Percentiles rank a stretch among this genome's conserved stretches.
Evolutionary conservation across 139 green algal species (phyloP).

Genomic region (Picochlorum sp.): DNA sequence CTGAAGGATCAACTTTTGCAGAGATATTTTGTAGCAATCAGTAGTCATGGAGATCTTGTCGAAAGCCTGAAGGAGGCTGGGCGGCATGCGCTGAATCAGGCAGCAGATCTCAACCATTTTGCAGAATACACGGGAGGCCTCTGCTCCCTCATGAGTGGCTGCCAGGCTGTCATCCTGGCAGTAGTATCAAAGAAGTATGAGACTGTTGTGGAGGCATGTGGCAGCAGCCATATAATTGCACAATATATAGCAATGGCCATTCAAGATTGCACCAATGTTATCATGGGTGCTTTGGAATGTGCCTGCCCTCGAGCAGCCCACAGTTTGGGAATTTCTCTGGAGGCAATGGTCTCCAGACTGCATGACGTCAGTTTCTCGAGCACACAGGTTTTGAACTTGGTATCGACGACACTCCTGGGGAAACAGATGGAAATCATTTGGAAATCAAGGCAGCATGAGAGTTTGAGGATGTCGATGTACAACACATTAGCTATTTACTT

Average conservation of each 20-base stretch:
- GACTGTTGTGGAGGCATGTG: constrained; percentile 13
- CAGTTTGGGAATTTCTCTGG: not conserved
- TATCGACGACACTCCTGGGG: not conserved
- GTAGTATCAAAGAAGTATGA: constrained; percentile 43
- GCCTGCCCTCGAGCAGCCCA: not conserved
- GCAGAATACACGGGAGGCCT: constrained; percentile 30
- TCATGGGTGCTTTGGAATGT: not conserved
- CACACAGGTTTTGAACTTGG: not conserved
- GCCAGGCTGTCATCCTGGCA: constrained; percentile 42
- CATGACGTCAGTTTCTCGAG: not conserved
- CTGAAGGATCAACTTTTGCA: constrained; percentile 28
- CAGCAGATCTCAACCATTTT: constrained; percentile 48
- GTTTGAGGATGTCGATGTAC: constrained; percentile 49
- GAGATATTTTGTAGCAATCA: constrained; percentile 21
- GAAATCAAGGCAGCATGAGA: constrained; percentile 4
- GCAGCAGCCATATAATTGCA: constrained; percentile 2
- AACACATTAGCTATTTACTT: constrained; percentile 50
- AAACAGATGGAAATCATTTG: not conserved
- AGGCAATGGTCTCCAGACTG: not conserved
- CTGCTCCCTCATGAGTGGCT: constrained; percentile 37
- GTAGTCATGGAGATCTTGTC: constrained; percentile 11
- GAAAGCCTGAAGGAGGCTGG: constrained; percentile 36
- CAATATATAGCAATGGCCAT: not conserved
- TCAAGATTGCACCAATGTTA: not conserved
- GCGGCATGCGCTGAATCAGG: constrained; percentile 37